These are phyloP conservation scores for Auricularia auricula-judae DNA, from an alignment of 768 basidiomycete genomes.

Conservation along the genomic window DNA sequence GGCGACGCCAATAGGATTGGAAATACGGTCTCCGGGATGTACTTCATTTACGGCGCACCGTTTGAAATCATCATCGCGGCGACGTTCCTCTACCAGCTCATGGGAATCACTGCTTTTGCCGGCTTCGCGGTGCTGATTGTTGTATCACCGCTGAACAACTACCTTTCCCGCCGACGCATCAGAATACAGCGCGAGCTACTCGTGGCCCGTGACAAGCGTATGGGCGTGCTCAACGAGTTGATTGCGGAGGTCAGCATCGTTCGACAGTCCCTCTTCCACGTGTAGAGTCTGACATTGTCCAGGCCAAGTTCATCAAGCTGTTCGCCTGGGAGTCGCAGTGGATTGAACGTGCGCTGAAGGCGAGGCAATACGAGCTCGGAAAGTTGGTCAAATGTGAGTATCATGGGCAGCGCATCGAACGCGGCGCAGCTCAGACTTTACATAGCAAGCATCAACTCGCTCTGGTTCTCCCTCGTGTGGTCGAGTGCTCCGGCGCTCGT, in stretches of 20 bases:
- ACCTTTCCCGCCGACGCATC: slow-evolving; percentile 47
- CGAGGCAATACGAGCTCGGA: slow-evolving; percentile 31
- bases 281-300: neutral
- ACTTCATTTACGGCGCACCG: slow-evolving; percentile 62
- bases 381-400: slow-evolving; percentile 60
- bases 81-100: slow-evolving; percentile 64
- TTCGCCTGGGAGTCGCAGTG: slow-evolving; percentile 74
- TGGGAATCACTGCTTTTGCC: slow-evolving; percentile 26
- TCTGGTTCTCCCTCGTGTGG: slow-evolving; percentile 68
- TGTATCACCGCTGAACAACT: slow-evolving; percentile 63
- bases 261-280: neutral
- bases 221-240: slow-evolving; percentile 68
- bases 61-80: slow-evolving; percentile 68
- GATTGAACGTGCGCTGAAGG: slow-evolving; percentile 53
- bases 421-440: neutral
- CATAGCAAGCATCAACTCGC: slow-evolving; percentile 56
- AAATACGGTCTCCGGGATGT: slow-evolving; percentile 37
- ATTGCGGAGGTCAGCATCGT: slow-evolving; percentile 44
- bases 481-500: slow-evolving; percentile 66
- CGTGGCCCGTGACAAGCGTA: slow-evolving; percentile 61
- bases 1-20: slow-evolving; percentile 53
- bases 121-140: slow-evolving; percentile 59
- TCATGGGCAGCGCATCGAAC: slow-evolving; percentile 1
- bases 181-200: slow-evolving; percentile 49
- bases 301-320: slow-evolving; percentile 74